These are phyloP conservation scores for Populus simonii DNA, from an alignment of 345 rosid genomes.

Conservation along the genomic window DNA sequence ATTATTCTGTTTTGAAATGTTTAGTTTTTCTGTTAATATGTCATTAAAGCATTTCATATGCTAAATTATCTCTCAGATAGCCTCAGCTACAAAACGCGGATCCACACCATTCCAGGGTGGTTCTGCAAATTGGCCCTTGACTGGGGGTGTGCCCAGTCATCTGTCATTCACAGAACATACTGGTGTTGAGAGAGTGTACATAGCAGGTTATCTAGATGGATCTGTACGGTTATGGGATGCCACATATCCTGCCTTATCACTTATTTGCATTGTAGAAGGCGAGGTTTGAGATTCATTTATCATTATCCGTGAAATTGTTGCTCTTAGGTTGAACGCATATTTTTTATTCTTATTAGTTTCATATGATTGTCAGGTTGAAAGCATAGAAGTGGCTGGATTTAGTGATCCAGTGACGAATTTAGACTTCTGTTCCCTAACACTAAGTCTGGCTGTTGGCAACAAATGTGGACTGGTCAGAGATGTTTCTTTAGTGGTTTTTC, in stretches of 20 bases:
- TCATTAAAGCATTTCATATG: neutral
- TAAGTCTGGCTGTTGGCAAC: conserved; percentile 65
- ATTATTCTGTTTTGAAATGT: neutral
- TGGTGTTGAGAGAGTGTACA: conserved; percentile 60
- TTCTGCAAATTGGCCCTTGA: conserved; percentile 67
- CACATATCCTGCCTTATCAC: conserved; percentile 58
- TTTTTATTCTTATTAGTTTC: neutral
- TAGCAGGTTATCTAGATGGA: conserved; percentile 87
- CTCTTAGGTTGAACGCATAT: neutral
- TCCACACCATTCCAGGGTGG: conserved; percentile 18
- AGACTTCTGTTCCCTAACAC: conserved; percentile 56
- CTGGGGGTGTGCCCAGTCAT: conserved; percentile 70
- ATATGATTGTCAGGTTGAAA: conserved; percentile 42
- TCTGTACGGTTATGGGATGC: conserved; percentile 82
- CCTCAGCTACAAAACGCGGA: conserved; percentile 23
- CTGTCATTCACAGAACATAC: conserved; percentile 40
- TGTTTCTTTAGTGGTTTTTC: conserved; percentile 7
- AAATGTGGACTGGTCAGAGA: conserved; percentile 69
- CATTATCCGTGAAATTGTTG: neutral
- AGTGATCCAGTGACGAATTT: conserved; percentile 57
- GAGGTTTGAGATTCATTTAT: conserved; percentile 39
- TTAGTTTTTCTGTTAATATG: conserved; percentile 8
- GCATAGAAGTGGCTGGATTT: conserved; percentile 31
- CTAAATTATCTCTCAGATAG: conserved; percentile 22
- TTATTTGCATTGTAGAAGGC: conserved; percentile 45